These are phyloP conservation scores for Dictyostelium brefeldianum DNA, from an alignment of 78 protist species.

Conservation along the genomic window DNA sequence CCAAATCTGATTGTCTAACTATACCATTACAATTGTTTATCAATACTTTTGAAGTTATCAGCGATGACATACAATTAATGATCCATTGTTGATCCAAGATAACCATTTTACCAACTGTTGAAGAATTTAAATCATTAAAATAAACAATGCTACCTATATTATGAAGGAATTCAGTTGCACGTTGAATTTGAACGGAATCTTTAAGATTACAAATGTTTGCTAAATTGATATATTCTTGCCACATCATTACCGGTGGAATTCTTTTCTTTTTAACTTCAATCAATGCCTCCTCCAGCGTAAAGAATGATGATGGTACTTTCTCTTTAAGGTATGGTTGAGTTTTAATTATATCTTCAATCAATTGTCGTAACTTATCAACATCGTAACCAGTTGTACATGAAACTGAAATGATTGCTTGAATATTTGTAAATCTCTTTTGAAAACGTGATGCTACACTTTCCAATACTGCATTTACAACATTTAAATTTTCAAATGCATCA, in stretches of 20 bases:
- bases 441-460: slow-evolving; percentile 26
- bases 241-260: slow-evolving; percentile 80
- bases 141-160: slow-evolving; percentile 73
- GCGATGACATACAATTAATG: slow-evolving; percentile 69
- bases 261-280: slow-evolving; percentile 71
- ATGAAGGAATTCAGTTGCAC: slow-evolving; percentile 81
- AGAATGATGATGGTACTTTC: slow-evolving; percentile 67
- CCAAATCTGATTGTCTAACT: slow-evolving; percentile 37
- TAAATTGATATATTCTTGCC: slow-evolving; percentile 68
- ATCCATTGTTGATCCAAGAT: slow-evolving; percentile 83
- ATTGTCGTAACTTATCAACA: slow-evolving; percentile 35
- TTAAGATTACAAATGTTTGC: slow-evolving; percentile 68
- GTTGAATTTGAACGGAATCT: slow-evolving; percentile 72
- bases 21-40: slow-evolving; percentile 29
- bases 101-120: slow-evolving; percentile 74
- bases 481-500: slow-evolving; percentile 43
- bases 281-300: slow-evolving; percentile 72
- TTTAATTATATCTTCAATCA: slow-evolving; percentile 60
- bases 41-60: not conserved
- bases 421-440: slow-evolving; percentile 59
- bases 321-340: slow-evolving; percentile 47
- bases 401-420: slow-evolving; percentile 75
- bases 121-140: slow-evolving; percentile 60
- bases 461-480: slow-evolving; percentile 10
- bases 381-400: slow-evolving; percentile 76